Conservation (phyloP, 1,139 yeast species). For the Geotrichum europaeum region DNA sequence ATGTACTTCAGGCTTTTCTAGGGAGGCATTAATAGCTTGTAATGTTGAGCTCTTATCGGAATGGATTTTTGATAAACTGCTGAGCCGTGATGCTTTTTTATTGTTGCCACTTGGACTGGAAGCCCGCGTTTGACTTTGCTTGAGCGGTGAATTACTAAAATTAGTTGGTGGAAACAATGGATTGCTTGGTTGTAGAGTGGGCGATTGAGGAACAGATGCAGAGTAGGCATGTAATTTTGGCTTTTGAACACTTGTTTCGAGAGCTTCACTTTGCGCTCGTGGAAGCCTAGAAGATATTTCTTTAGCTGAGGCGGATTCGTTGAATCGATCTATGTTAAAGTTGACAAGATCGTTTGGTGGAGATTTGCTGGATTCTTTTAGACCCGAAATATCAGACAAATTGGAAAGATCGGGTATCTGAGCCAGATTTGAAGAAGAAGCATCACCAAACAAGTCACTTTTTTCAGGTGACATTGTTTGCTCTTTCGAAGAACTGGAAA, state of each 20-base stretch:
- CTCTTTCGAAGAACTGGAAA: neutral
- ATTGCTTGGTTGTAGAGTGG: conserved; percentile 1
- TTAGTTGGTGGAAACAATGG: neutral
- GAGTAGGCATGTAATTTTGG: conserved; percentile 3
- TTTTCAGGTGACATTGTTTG: neutral
- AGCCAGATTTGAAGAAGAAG: neutral
- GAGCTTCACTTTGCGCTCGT: conserved; percentile 14
- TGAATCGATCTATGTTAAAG: neutral
- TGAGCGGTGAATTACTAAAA: neutral
- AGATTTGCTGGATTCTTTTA: neutral
- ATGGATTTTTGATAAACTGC: neutral
- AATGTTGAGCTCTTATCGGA: conserved; percentile 16
- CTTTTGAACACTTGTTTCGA: conserved; percentile 4
- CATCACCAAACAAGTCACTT: neutral
- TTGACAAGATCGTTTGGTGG: neutral
- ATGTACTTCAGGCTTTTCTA: neutral
- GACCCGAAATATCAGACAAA: neutral
- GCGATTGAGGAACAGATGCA: conserved; percentile 14
- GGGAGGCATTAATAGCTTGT: conserved; percentile 13
- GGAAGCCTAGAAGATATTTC: neutral
- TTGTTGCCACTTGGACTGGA: neutral
- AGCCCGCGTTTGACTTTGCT: neutral
- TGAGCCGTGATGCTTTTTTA: neutral
- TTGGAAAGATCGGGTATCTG: neutral
- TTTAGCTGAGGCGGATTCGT: neutral